Base-by-base conservation (phyloP, 192 early-diverging fungal species). In the Coemansia asiatica region DNA sequence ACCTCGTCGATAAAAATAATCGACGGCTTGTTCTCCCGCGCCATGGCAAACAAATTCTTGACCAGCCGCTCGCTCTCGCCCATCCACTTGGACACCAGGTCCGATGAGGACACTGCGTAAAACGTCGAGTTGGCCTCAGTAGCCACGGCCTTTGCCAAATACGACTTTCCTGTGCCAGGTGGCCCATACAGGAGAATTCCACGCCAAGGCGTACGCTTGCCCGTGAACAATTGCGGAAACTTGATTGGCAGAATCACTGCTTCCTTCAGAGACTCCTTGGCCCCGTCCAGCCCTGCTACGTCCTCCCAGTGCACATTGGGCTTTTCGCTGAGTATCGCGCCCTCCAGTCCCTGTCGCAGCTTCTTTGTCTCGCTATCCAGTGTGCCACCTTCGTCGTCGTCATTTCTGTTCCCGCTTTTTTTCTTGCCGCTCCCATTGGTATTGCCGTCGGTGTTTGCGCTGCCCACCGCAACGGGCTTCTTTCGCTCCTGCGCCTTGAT, bases 1-100 rank as follows among this genome's bases (percentile, higher is more conserved):
- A 99, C 91, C 72, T 98, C 96, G 84, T 99, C 97, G 72, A 99
- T 95, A 68, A 99, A 99, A 46, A 99, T 96, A 75, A 98, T 97
- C 9, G 97, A 89, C 22, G 96, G 97, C 66, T 89, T 92, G 74
- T 85, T 89, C 63, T 97, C 92, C 38, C 96, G 83, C 38, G 95
- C 96, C 87, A 97, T 92, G 31, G 84, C 83, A 84, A 98, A 98
- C 53, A 98, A 81, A 60, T 96, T 88, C 80, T 96, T 95, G 15
- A 98, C 93, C 38, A 97, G 85, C 74, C 92, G 81, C 76, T 98
- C 97, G 84, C 89, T 90, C 77, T 99, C 96, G 51, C 97, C 96
- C 91, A 99, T 97, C 95, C 95, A 99, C 84, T 97, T 99, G 72
- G 90, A 91, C n/a, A 99, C 96, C 55, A 99, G 83, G 79, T 99